Conservation (phyloP, 1,284 basidiomycete species). For the Athelia psychrophila region DNA sequence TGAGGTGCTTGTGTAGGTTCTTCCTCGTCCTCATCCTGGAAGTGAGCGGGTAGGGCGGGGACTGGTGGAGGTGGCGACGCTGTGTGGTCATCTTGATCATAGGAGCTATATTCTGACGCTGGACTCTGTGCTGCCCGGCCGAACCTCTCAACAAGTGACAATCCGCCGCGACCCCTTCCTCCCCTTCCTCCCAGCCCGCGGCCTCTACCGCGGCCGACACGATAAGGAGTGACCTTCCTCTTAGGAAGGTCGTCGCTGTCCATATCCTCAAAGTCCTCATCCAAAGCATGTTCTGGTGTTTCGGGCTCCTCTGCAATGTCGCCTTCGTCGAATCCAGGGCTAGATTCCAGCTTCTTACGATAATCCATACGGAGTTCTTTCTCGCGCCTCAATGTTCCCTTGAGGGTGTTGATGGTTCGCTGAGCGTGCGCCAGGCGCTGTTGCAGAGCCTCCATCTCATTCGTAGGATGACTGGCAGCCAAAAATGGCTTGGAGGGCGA, state of each 20-base stretch:
- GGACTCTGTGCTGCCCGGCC: constrained; percentile 54
- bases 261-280: constrained; percentile 42
- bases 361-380: constrained; percentile 74
- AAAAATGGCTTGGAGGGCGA: constrained; percentile 60
- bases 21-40: constrained; percentile 39
- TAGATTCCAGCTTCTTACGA: constrained; percentile 46
- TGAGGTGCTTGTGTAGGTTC: constrained; percentile 38
- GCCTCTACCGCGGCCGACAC: constrained; percentile 22
- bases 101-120: constrained; percentile 46
- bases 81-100: constrained; percentile 38
- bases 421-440: constrained; percentile 81
- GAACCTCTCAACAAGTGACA: constrained; percentile 62
- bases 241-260: constrained; percentile 32
- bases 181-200: constrained; percentile 29
- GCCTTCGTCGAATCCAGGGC: constrained; percentile 26
- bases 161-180: constrained; percentile 46
- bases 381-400: constrained; percentile 74
- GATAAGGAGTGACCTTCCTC: constrained; percentile 31
- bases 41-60: constrained; percentile 42
- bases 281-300: constrained; percentile 32
- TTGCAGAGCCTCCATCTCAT: constrained; percentile 77
- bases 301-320: background rate
- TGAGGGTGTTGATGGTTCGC: constrained; percentile 76
- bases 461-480: constrained; percentile 68
- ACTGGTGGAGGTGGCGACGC: constrained; percentile 48